Percentiles rank a stretch among this genome's conserved stretches.
Conservation (phyloP, 495 filamentous ascomycete species). For the Terfezia boudieri region DNA sequence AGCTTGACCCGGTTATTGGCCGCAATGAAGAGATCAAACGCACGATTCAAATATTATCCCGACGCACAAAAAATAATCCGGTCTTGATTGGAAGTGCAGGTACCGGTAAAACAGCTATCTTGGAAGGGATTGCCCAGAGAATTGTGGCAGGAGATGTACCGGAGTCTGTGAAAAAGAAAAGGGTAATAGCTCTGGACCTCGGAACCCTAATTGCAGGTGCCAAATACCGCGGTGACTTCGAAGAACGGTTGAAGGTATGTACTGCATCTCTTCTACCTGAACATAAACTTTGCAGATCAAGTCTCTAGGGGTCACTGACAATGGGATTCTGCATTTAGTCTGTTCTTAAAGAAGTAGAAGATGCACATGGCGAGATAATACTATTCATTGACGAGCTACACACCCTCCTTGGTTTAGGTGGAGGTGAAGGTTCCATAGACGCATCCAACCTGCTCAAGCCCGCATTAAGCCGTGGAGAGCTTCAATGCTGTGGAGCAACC, state of each 20-base stretch:
- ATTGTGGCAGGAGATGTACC: constrained; percentile 88
- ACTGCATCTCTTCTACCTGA: not conserved
- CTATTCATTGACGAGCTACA: constrained; percentile 94
- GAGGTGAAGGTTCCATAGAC: constrained; percentile 89
- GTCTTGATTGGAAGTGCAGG: constrained; percentile 82
- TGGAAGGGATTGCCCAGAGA: constrained; percentile 78
- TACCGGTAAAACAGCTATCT: constrained; percentile 84
- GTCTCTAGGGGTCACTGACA: not conserved
- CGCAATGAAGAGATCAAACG: constrained; percentile 76
- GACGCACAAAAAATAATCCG: constrained; percentile 91
- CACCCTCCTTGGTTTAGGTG: constrained; percentile 73
- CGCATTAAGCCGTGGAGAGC: constrained; percentile 71
- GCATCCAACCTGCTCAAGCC: constrained; percentile 90
- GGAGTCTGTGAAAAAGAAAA: constrained; percentile 88
- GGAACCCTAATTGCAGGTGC: constrained; percentile 86
- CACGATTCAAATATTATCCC: constrained; percentile 80
- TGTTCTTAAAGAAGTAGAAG: constrained; percentile 73
- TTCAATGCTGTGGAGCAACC: constrained; percentile 89
- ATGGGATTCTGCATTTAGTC: constrained; percentile 15
- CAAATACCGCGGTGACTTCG: constrained; percentile 89
- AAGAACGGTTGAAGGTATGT: constrained; percentile 58
- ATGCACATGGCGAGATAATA: constrained; percentile 72
- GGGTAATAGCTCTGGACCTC: constrained; percentile 66
- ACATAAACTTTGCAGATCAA: not conserved
- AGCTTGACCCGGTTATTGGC: constrained; percentile 89